Evolutionary conservation across 1,284 basidiomycete species (phyloP), one percentile per base, ranked within the genome.

Genomic region (Austropuccinia psidii): DNA sequence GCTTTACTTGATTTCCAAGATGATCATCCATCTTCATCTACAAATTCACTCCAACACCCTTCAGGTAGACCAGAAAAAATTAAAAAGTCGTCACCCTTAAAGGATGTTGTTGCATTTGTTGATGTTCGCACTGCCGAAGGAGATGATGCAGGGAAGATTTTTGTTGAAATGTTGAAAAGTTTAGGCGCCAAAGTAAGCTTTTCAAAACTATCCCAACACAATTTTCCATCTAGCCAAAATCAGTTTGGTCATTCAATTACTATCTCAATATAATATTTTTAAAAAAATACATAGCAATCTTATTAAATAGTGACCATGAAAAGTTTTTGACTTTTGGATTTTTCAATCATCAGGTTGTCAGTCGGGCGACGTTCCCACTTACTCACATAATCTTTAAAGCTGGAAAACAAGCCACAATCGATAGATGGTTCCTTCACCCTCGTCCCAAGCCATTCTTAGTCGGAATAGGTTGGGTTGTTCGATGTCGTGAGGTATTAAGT

Each of bases 371-470:
- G 5, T 80, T 82, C 19, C 79, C 85, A 4, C 89, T 90, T 77
- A 95, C 93, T 0, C 93, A 96, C 80, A 87, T 96, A 74, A 86
- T 97, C 19, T 96, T 86, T 82, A 96, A 95, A 84, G 89, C 90
- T 74, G 93, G 93, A 0, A 81, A 87, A 64, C 85, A 86, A 76
- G 88, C 89, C 62, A 96, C 93, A 19, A 58, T 70, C 3, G 67
- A 70, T 11, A 70, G 39, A 24, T 70, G 55, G 41, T 47, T 70
- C 35, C 49, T 47, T 17, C 55, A 60, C 60, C 67, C 67, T 2
- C 39, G 47, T 21, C 67, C 67, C n/a, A 70, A 70, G 35, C 67
- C 67, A 3, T 21, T 19, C 27, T 19, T 70, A 70, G 67, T 70
- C 9, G 54, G 54, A 3, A 70, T 70, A 19, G 55, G 67, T 8